Conservation (phyloP, 352 stramenopile species). For the Globisporangium apiculatum region DNA sequence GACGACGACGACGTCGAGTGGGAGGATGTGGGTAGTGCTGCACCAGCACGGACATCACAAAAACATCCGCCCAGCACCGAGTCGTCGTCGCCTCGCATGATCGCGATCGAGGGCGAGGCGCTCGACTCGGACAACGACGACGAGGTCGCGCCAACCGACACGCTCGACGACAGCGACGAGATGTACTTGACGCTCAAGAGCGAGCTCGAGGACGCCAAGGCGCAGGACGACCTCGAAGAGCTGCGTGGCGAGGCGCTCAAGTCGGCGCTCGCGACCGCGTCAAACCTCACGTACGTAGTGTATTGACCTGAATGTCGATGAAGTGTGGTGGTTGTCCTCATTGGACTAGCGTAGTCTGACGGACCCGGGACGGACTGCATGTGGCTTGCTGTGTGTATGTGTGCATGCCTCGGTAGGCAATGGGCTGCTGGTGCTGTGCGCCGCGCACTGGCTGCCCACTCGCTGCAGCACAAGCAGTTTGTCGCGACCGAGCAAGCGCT, state of each 20-base stretch:
- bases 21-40: constrained; percentile 28
- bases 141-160: background rate
- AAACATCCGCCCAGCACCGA: background rate
- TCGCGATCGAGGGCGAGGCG: background rate
- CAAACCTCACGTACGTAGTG: constrained; percentile 62
- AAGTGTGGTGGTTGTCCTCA: too few species aligned
- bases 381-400: background rate
- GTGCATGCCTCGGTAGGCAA: constrained; percentile 28
- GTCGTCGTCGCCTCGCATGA: background rate
- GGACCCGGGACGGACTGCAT: background rate
- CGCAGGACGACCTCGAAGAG: constrained; percentile 50
- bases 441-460: constrained; percentile 61
- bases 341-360: background rate
- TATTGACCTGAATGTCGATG: too few species aligned
- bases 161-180: constrained; percentile 25
- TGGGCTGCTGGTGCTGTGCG: constrained; percentile 77
- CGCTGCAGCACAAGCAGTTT: constrained; percentile 26
- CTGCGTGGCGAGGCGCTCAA: constrained; percentile 66
- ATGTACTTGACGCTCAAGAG: constrained; percentile 49
- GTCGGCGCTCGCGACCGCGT: constrained; percentile 73
- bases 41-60: background rate
- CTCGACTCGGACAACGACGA: constrained; percentile 7
- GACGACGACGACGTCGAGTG: constrained; percentile 34
- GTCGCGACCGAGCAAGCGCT: constrained; percentile 8
- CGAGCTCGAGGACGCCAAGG: constrained; percentile 69